Evolutionary conservation across 2,329 filamentous ascomycete species (phyloP).

Genomic region (Aspergillus pseudoviridinutans): DNA sequence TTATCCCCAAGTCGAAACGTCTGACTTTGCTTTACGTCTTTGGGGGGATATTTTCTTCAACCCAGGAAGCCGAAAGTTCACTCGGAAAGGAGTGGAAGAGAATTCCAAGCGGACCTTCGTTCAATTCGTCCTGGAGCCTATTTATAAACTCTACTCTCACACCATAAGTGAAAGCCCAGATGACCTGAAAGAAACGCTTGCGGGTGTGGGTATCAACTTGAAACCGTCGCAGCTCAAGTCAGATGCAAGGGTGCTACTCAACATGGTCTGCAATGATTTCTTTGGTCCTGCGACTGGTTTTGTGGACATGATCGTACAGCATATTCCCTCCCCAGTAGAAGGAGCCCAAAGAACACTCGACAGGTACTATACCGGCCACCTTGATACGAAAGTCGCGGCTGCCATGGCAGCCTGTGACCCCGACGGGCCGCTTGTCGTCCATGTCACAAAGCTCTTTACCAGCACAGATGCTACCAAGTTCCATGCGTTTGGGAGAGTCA

Average conservation of each 20-base stretch:
- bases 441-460: constrained; percentile 91
- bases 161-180: constrained; percentile 87
- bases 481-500: constrained; percentile 81
- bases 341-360: constrained; percentile 74
- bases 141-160: constrained; percentile 96
- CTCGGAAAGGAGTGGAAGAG: constrained; percentile 78
- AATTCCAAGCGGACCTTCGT: constrained; percentile 82
- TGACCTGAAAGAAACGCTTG: constrained; percentile 74
- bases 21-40: constrained; percentile 77
- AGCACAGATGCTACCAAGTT: constrained; percentile 87
- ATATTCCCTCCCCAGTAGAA: constrained; percentile 81
- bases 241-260: constrained; percentile 84
- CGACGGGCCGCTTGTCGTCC: constrained; percentile 85
- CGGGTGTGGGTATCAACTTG: constrained; percentile 72
- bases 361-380: constrained; percentile 85
- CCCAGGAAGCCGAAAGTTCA: constrained; percentile 83
- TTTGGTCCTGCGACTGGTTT: constrained; percentile 87
- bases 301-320: constrained; percentile 89
- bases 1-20: constrained; percentile 74
- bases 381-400: constrained; percentile 74
- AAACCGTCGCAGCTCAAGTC: constrained; percentile 91
- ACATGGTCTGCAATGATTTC: constrained; percentile 89
- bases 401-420: constrained; percentile 81
- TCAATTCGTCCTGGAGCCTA: constrained; percentile 89
- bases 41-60: constrained; percentile 99